Base-by-base conservation (phyloP, 257 asterid species). In the Echium plantagineum region DNA sequence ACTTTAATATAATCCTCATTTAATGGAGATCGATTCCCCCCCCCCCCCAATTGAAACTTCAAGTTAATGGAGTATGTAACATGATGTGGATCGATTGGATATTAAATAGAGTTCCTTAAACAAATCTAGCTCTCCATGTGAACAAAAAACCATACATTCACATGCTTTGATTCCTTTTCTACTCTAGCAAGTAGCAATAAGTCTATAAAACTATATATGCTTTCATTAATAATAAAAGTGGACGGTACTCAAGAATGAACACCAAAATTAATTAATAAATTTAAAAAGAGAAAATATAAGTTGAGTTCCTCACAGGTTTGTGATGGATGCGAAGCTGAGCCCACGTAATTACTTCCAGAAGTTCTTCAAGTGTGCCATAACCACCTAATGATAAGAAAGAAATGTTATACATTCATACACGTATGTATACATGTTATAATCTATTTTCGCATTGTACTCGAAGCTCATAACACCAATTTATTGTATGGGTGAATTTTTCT, bases 261-360 rank as follows among this genome's bases (percentile, higher is more conserved):
- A n/a, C 66, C 54, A 60, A 42, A 59, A 19, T 51, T 57, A 66
- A 19, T 20, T 6, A 10, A 6, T 3, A 35, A 35, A 13, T 35
- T 35, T n/a, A 35, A 20, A 52, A 24, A 19, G 52, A 57, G 17
- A 31, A n/a, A 58, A 38, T 9, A 0, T 24, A 47, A 20, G 20
- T 42, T 16, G 53, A 52, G 18, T 38, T 28, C 49, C 72, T 80
- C 72, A 90, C 97, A 32, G 97, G 97, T 74, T 90, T 90, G 30
- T 81, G 83, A 66, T 90, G 97, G 70, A 90, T 90, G 69, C 97
- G 94, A 16, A 90, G 86, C 71, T 90, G 97, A 72, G 97, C 97
- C 97, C 97, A 90, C 35, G 96, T 90, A 61, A 90, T 87, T 59
- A 90, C 95, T 74, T 90, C 97, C n/a, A 90, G 95, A 73, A 90